Conservation (phyloP, 805 yeast species). For the Blastobotrys muscicola region DNA sequence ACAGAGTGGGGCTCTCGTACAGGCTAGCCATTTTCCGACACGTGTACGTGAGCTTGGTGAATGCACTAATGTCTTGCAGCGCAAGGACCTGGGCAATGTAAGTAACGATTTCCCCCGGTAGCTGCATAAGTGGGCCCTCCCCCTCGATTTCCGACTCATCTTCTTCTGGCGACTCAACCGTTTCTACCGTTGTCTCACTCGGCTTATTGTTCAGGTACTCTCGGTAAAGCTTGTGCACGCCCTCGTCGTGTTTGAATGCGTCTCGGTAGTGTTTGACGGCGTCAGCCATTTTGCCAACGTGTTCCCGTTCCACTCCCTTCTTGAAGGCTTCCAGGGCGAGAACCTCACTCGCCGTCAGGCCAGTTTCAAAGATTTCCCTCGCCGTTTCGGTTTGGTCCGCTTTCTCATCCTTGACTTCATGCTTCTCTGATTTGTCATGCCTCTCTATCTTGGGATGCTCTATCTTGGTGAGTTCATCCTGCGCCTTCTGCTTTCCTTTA, state of each 20-base stretch:
- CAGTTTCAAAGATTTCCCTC: background rate
- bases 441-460: too few species aligned
- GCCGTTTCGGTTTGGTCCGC: background rate
- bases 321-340: constrained; percentile 60
- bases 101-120: constrained; percentile 23
- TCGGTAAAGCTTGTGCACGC: constrained; percentile 63
- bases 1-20: constrained; percentile 15
- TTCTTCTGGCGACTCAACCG: background rate
- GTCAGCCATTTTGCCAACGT: constrained; percentile 68
- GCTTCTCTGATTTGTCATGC: too few species aligned
- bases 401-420: background rate
- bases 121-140: constrained; percentile 9
- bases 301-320: constrained; percentile 61
- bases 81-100: constrained; percentile 22
- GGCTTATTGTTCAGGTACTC: constrained; percentile 24
- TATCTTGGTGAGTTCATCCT: too few species aligned
- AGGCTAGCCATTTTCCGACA: constrained; percentile 20
- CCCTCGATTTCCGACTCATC: constrained; percentile 3
- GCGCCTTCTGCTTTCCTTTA: too few species aligned
- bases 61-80: constrained; percentile 17
- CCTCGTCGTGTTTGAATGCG: constrained; percentile 50
- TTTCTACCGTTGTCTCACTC: background rate
- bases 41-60: constrained; percentile 18
- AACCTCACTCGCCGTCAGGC: constrained; percentile 8
- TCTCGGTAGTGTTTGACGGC: constrained; percentile 64